Conservation (phyloP, 306 rosid species). For the Corylus americana region DNA sequence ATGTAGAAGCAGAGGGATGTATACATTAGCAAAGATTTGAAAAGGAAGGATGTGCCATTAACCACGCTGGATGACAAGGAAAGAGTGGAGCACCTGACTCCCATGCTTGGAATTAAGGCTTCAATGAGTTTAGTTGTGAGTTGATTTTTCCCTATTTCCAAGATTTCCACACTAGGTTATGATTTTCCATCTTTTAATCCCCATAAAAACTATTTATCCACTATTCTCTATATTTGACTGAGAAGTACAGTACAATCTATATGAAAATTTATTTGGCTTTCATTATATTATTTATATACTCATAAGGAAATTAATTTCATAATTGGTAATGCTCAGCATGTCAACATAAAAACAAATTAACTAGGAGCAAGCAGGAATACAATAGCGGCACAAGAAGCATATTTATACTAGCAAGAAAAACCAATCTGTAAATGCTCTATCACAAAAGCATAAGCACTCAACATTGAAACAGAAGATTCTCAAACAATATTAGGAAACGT, state of each 20-base stretch:
- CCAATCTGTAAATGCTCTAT: constrained; percentile 1
- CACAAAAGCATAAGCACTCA: background rate
- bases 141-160: background rate
- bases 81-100: background rate
- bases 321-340: background rate
- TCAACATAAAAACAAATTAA: background rate
- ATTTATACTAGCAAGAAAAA: background rate
- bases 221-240: background rate
- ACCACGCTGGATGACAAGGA: background rate
- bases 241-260: background rate
- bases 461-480: background rate
- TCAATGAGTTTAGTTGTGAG: background rate
- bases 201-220: background rate
- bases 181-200: background rate
- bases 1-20: background rate
- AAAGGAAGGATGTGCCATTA: background rate
- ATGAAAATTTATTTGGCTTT: background rate
- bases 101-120: background rate
- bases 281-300: background rate
- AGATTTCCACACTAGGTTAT: background rate
- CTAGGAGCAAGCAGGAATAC: background rate
- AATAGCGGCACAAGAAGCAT: background rate
- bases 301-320: background rate
- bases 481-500: constrained; percentile 20
- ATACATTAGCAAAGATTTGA: background rate